phyloP scores from a whole-genome alignment of 768 basidiomycete genomes.

The Suillus ampliporus region DNA sequence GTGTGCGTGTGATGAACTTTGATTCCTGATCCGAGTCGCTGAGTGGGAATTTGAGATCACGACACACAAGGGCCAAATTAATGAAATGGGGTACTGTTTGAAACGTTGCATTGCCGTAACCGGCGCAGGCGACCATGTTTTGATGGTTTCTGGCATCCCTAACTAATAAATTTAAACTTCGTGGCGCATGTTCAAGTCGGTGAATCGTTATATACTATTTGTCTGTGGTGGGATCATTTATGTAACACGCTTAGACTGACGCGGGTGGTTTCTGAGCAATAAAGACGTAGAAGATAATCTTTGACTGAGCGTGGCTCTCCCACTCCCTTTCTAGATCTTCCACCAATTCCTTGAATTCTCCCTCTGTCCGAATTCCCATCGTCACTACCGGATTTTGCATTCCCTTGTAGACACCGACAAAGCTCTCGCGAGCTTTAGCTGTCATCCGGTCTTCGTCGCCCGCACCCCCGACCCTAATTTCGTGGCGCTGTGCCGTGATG shows the following conservation, averaged over 20 bases:
- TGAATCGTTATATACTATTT: too few species aligned
- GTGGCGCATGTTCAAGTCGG: too few species aligned
- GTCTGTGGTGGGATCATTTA: too few species aligned
- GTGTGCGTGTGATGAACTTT: too few species aligned
- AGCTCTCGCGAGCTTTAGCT: background rate
- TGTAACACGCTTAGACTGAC: background rate
- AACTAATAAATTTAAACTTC: too few species aligned
- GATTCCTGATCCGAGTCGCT: too few species aligned
- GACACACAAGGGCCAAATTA: too few species aligned
- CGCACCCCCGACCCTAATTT: background rate
- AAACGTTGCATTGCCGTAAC: too few species aligned
- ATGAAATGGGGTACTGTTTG: too few species aligned
- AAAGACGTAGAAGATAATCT: background rate
- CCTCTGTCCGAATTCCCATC: constrained; percentile 8
- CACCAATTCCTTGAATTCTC: background rate
- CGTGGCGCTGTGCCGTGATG: background rate
- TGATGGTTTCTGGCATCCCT: too few species aligned
- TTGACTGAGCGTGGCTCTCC: background rate
- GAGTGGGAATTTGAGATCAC: too few species aligned
- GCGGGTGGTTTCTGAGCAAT: background rate
- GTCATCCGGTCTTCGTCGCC: background rate
- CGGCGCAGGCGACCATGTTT: too few species aligned
- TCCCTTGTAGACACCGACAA: background rate
- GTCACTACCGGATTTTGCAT: background rate
- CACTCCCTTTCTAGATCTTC: constrained; percentile 4